Evolutionary conservation across 2,329 filamentous ascomycete species (phyloP), one percentile per base, ranked within the genome.

Genomic region (Reticulascus tulasneorum): DNA sequence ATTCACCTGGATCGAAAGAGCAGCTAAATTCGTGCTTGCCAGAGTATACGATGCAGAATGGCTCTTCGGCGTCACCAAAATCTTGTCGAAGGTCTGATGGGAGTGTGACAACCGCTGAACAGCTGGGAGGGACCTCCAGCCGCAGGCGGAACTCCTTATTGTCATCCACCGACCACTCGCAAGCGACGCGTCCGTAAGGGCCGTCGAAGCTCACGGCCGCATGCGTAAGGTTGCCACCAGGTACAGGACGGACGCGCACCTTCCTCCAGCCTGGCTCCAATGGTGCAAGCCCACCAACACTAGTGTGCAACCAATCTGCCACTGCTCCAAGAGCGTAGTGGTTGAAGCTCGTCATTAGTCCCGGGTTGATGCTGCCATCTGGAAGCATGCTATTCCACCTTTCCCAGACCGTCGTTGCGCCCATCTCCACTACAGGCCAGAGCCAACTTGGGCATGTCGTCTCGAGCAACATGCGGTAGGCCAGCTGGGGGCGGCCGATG

Each of bases 401-500:
- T 46, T 67, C 64, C 64, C 62, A 67, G 4, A 62, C 58, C 0
- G 61, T 66, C 1, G 64, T 67, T 1, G 55, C 59, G 6, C 56
- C 59, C 57, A 63, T 63, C 2, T 31, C 11, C 0, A 47, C 53
- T 2, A 67, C 53, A 1, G 57, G 57, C 19, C 64, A 66, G 4
- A 54, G 47, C 63, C 62, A 67, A 2, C 52, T 58, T 0, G 62
- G 63, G 7, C 56, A 57, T 4, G 50, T 44, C 6, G 54, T 53
- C 24, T 63, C 50, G 5, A 61, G 46, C 0, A 67, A 44, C 57
- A 66, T 64, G 12, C 54, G 50, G 37, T 67, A 67, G 5, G 52
- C 55, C 1, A 55, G 27, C 32, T 44, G 38, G 7, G 34, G 34
- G 3, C 33, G 33, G 6, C 30, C 30, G 7, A 44, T 41, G 3